phyloP scores from a whole-genome alignment of 2,329 filamentous ascomycete species.

The Ceratocystis ficicola region DNA sequence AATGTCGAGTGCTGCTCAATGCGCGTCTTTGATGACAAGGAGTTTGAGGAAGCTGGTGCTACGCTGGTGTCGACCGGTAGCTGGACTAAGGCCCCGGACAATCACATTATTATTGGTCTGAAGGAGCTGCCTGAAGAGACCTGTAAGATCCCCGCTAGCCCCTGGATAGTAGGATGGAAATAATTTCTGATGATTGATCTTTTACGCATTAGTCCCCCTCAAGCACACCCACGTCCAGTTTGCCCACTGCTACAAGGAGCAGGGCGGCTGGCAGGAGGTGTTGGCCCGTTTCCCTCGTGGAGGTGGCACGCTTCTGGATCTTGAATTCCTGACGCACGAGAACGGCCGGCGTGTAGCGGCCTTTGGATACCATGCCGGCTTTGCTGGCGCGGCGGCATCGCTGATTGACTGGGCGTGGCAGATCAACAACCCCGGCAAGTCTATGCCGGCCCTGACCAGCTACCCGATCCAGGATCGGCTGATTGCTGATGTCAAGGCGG shows the following conservation, averaged over 20 bases:
- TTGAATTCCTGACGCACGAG: slow-evolving; percentile 74
- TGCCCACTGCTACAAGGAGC: slow-evolving; percentile 63
- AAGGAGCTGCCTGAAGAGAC: slow-evolving; percentile 67
- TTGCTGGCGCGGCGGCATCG: slow-evolving; percentile 60
- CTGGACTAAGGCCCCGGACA: slow-evolving; percentile 55
- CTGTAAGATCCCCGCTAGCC: slow-evolving; percentile 32
- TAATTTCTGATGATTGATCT: not conserved
- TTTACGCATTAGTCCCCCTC: slow-evolving; percentile 40
- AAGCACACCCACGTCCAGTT: slow-evolving; percentile 64
- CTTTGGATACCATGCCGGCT: slow-evolving; percentile 65
- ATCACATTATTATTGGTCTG: slow-evolving; percentile 61
- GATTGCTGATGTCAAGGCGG: slow-evolving; percentile 60
- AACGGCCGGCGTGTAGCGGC: slow-evolving; percentile 55
- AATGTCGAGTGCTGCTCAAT: slow-evolving; percentile 53
- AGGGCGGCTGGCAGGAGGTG: slow-evolving; percentile 66
- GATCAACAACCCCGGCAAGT: slow-evolving; percentile 54
- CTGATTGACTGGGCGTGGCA: slow-evolving; percentile 77
- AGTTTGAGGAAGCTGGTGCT: slow-evolving; percentile 50
- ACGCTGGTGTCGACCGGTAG: slow-evolving; percentile 54
- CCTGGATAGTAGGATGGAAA: no score
- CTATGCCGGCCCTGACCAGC: slow-evolving; percentile 52
- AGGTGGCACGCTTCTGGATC: slow-evolving; percentile 65
- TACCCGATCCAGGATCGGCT: slow-evolving; percentile 60
- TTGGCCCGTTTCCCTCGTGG: slow-evolving; percentile 69
- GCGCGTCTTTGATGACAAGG: slow-evolving; percentile 50